These are phyloP conservation scores for Bonnemaisonia californica DNA, from an alignment of 31 red algal species.

Conservation along the genomic window DNA sequence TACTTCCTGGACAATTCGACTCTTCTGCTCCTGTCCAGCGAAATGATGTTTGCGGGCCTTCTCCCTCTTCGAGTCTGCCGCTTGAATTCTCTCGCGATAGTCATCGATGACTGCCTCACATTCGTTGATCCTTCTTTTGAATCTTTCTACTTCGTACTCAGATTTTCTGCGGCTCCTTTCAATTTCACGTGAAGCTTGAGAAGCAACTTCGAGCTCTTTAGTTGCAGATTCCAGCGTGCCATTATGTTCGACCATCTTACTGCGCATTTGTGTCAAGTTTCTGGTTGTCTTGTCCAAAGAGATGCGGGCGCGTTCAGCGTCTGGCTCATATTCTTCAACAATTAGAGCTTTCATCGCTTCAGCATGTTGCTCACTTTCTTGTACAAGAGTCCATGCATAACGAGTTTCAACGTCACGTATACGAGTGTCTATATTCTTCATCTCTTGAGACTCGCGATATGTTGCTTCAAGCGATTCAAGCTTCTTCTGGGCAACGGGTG, in stretches of 20 bases:
- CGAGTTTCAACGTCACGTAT: constrained; percentile 42
- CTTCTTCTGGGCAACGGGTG: constrained; percentile 48
- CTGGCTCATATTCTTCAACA: constrained; percentile 8
- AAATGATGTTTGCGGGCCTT: constrained; percentile 60
- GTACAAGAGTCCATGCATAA: constrained; percentile 69
- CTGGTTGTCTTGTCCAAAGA: neutral
- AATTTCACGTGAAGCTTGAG: constrained; percentile 1
- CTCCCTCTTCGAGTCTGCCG: constrained; percentile 37
- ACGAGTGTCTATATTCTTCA: constrained; percentile 57
- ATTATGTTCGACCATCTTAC: neutral
- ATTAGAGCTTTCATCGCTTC: neutral
- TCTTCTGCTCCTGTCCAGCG: constrained; percentile 65
- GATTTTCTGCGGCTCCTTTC: neutral
- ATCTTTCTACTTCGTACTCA: constrained; percentile 9
- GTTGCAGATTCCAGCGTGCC: neutral
- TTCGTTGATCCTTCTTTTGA: constrained; percentile 39
- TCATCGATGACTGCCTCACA: constrained; percentile 27
- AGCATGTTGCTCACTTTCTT: constrained; percentile 10
- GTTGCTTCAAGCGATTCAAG: constrained; percentile 48
- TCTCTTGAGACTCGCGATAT: constrained; percentile 57
- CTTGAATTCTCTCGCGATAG: constrained; percentile 11
- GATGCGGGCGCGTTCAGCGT: neutral
- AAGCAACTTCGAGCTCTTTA: constrained; percentile 4
- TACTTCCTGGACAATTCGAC: constrained; percentile 46
- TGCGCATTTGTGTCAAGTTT: neutral